Conservation (phyloP, 1,284 basidiomycete genomes). For the Pseudozyma pruni region DNA sequence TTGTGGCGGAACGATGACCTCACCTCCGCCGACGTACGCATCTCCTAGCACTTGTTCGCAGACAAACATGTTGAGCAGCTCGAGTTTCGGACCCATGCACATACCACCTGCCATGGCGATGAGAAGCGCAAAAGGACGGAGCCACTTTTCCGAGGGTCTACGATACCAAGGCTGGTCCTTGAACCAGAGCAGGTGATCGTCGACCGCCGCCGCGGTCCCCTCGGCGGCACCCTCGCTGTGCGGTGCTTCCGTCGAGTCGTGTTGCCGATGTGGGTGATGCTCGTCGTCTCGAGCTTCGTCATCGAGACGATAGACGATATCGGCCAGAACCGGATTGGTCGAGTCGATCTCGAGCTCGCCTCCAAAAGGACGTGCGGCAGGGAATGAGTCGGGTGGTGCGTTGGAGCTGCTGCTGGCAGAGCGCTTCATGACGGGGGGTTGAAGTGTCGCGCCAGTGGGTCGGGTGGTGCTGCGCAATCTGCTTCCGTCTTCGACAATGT, state of each 20-base stretch:
- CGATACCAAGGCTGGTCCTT: conserved; percentile 55
- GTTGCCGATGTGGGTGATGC: conserved; percentile 3
- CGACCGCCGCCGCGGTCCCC: conserved; percentile 14
- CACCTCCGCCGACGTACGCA: conserved; percentile 23
- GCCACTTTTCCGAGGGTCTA: conserved; percentile 55
- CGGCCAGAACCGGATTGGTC: conserved; percentile 45
- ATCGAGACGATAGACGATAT: conserved; percentile 52
- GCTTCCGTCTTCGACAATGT: conserved; percentile 24
- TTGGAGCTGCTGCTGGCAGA: conserved; percentile 22
- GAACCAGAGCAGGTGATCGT: conserved; percentile 56
- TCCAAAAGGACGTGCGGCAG: conserved; percentile 25
- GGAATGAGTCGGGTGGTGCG: conserved; percentile 22
- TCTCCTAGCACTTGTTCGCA: conserved; percentile 56
- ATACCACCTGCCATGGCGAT: conserved; percentile 57
- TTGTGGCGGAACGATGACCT: conserved; percentile 18
- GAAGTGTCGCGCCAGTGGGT: conserved; percentile 7
- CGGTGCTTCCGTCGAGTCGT: conserved; percentile 1
- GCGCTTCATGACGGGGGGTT: conserved; percentile 29
- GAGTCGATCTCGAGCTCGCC: conserved; percentile 51
- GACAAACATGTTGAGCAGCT: conserved; percentile 60
- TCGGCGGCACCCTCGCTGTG: too few relatives aligned
- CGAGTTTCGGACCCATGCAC: conserved; percentile 60
- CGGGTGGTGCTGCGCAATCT: conserved; percentile 8
- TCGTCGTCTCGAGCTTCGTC: conserved; percentile 34
- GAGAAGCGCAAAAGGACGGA: conserved; percentile 56